phyloP scores from a whole-genome alignment of 2,329 filamentous ascomycete genomes.

The Curvularia spicifera region DNA sequence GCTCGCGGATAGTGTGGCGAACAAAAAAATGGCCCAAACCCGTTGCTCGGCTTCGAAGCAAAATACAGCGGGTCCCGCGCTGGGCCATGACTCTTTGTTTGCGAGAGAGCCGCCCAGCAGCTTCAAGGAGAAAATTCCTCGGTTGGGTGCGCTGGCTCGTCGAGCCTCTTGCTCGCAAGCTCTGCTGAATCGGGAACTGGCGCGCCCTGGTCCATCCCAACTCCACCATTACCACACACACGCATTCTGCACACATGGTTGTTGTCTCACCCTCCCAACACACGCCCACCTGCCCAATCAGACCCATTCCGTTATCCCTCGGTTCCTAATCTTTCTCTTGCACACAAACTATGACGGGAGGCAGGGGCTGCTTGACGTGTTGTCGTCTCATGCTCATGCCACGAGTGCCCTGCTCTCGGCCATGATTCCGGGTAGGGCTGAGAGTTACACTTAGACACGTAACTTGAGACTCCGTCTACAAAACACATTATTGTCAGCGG shows the following conservation, averaged over 20 bases:
- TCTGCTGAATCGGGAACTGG: slow-evolving; percentile 23
- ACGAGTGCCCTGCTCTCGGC: background rate
- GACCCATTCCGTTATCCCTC: background rate
- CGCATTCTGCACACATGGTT: background rate
- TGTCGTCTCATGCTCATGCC: background rate
- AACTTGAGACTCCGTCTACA: background rate
- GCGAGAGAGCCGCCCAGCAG: background rate
- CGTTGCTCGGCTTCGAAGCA: slow-evolving; percentile 2
- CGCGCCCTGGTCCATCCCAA: slow-evolving; percentile 8
- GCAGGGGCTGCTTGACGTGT: background rate
- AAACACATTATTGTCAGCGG: background rate
- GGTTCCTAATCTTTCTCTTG: background rate
- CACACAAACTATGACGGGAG: background rate
- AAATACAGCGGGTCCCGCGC: slow-evolving; percentile 1
- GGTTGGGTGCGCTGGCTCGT: slow-evolving; percentile 5
- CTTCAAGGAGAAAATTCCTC: background rate
- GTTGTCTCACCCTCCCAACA: background rate
- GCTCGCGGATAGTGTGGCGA: slow-evolving; percentile 16
- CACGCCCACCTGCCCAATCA: background rate
- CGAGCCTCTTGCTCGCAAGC: slow-evolving; percentile 15
- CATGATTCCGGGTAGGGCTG: background rate
- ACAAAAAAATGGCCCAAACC: background rate
- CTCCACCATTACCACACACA: background rate
- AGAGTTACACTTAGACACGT: background rate
- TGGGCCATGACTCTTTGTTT: background rate